Base-by-base conservation (phyloP, 768 basidiomycete species). In the Vishniacozyma victoriae region DNA sequence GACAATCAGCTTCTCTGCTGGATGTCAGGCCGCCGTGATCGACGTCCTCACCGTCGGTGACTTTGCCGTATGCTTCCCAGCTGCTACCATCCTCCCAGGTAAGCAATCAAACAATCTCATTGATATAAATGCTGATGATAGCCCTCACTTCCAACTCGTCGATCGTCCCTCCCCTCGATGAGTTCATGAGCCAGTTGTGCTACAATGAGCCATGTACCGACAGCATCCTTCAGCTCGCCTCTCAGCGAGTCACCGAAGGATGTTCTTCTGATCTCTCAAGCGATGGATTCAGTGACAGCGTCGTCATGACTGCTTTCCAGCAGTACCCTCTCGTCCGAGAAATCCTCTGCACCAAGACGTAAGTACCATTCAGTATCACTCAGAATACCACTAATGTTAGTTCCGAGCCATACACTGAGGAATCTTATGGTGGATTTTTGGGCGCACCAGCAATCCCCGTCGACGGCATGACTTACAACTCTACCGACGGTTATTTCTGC, bases 401-500 rank as follows among this genome's bases (percentile, higher is more conserved):
- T 33, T 33, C 29, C 29, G 29, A 33, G 29, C 29, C 29, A 33
- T 33, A 33, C 29, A 33, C 29, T 33, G 29, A 33, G 29, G 29
- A 33, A n/a, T 33, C 29, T 9, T 33, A 33, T n/a, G 29, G n/a
- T 33, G 29, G 29, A 33, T 33, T n/a, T 9, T n/a, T 33, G 9
- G 29, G 29, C n/a, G 25, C 45, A 27, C 16, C 38, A 9, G 12
- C 40, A 16, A 14, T 31, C 1, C 1, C 41, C 16, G 37, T 46
- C 38, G 35, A 40, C 37, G 50, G 55, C 13, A 48, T 64, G 19
- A 44, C 56, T 13, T 61, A 59, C 62, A 62, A 62, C 46, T 35
- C 57, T 18, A 63, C 60, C 45, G 67, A 67, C 62, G 61, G 61
- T 36, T 68, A 65, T 16, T 65, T 67, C 57, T 72, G 70, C 53